phyloP scores from a whole-genome alignment of 1,284 basidiomycete genomes.

The Microstroma glucosiphilum region DNA sequence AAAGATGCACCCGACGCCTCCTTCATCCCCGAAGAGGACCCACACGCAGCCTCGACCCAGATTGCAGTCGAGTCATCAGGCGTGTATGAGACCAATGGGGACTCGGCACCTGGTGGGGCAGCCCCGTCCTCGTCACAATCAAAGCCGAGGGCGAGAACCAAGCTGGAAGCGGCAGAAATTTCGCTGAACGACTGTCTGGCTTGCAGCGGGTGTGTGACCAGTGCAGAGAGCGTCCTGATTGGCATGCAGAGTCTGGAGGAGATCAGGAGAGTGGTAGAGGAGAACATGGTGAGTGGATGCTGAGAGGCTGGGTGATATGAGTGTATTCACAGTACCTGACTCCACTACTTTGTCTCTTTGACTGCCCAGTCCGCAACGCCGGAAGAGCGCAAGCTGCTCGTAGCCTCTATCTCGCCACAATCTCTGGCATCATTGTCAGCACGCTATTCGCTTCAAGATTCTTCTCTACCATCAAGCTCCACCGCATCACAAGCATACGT shows the following conservation, averaged over 20 bases:
- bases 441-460: constrained; percentile 24
- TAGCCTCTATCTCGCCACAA: constrained; percentile 65
- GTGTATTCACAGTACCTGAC: background rate
- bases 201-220: constrained; percentile 95
- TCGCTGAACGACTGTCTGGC: constrained; percentile 91
- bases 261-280: constrained; percentile 58
- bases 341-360: background rate
- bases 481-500: constrained; percentile 29
- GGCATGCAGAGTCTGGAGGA: constrained; percentile 93
- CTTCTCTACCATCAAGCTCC: background rate
- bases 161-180: constrained; percentile 65
- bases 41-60: constrained; percentile 61
- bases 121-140: constrained; percentile 22
- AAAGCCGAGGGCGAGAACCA: constrained; percentile 41
- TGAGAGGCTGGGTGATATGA: background rate
- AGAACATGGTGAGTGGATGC: constrained; percentile 8
- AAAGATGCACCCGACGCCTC: constrained; percentile 52
- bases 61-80: constrained; percentile 77
- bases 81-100: constrained; percentile 63
- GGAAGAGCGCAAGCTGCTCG: constrained; percentile 18
- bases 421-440: constrained; percentile 69
- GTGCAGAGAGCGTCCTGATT: constrained; percentile 92
- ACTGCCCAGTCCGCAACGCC: background rate
- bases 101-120: background rate
- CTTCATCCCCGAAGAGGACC: constrained; percentile 2